Percentiles rank a stretch among this genome's conserved stretches.
These are phyloP conservation scores for Atkinsonella texensis DNA, from an alignment of 2,329 filamentous ascomycete genomes.

Conservation along the genomic window DNA sequence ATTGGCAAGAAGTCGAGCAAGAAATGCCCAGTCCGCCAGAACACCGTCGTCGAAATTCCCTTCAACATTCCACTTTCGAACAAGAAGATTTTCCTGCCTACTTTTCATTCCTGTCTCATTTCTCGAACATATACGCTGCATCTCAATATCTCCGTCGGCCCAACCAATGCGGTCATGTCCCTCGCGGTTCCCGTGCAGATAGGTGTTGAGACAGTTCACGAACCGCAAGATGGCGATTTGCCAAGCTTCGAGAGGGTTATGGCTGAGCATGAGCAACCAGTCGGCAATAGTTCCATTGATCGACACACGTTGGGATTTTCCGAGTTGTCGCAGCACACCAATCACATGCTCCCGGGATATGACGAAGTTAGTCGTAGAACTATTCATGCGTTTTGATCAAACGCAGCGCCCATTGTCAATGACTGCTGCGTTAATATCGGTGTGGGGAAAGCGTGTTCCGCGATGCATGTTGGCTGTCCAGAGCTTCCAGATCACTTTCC, in stretches of 20 bases:
- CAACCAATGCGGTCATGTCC: constrained; percentile 30
- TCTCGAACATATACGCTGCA: constrained; percentile 43
- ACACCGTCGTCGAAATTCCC: constrained; percentile 33
- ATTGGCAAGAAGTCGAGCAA: constrained; percentile 13
- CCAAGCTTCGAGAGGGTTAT: constrained; percentile 40
- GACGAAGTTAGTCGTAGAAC: constrained; percentile 19
- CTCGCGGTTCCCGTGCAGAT: constrained; percentile 40
- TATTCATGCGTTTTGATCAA: constrained; percentile 8
- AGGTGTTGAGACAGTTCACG: constrained; percentile 27
- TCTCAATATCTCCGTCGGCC: constrained; percentile 30
- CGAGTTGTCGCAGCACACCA: constrained; percentile 18
- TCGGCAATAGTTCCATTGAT: constrained; percentile 29
- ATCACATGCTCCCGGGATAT: constrained; percentile 27
- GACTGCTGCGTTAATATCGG: neutral
- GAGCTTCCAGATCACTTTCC: too few species aligned
- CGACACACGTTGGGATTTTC: constrained; percentile 28
- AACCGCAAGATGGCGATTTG: constrained; percentile 22
- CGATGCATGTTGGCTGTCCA: too few species aligned
- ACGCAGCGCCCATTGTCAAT: neutral
- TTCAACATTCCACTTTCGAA: constrained; percentile 33
- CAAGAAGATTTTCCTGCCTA: constrained; percentile 41
- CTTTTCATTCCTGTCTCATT: constrained; percentile 46
- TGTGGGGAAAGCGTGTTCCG: too few species aligned
- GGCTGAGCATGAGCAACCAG: constrained; percentile 28
- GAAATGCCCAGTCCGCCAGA: constrained; percentile 25